Percentiles rank a stretch among this genome's conserved stretches.
Evolutionary conservation across 495 filamentous ascomycete genomes (phyloP).

Genomic region (Annulohypoxylon stygium): DNA sequence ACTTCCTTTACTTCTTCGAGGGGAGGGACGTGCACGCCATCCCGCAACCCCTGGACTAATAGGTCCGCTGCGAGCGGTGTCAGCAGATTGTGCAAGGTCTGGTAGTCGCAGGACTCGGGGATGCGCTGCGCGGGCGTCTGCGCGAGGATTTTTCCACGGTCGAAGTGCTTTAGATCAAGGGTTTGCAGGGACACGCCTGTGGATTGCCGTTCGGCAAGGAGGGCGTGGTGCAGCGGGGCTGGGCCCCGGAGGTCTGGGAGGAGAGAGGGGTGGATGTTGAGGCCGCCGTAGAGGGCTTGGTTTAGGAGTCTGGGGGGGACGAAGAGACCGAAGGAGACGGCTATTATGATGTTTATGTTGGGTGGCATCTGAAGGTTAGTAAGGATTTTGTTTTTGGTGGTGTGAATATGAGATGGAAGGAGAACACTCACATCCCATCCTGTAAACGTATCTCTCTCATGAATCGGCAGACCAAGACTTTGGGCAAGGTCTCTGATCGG

Average conservation of each 20-base stretch:
- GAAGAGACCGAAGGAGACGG: constrained; percentile 95
- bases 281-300: constrained; percentile 79
- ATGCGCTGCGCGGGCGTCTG: constrained; percentile 63
- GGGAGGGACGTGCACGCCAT: constrained; percentile 73
- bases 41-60: constrained; percentile 70
- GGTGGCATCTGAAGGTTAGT: constrained; percentile 65
- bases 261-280: constrained; percentile 96
- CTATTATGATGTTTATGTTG: constrained; percentile 84
- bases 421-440: constrained; percentile 75
- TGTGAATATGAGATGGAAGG: background rate
- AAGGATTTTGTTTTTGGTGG: background rate
- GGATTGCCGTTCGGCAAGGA: constrained; percentile 67
- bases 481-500: constrained; percentile 78
- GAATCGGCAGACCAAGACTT: constrained; percentile 72
- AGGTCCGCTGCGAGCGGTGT: constrained; percentile 69
- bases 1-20: constrained; percentile 33
- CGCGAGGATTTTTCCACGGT: constrained; percentile 78
- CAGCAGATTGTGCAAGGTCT: constrained; percentile 53
- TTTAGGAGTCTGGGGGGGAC: constrained; percentile 82
- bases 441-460: constrained; percentile 82
- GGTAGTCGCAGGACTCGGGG: constrained; percentile 15
- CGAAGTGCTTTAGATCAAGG: constrained; percentile 78
- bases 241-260: constrained; percentile 84
- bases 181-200: constrained; percentile 89
- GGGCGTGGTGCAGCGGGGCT: constrained; percentile 82